These are phyloP conservation scores for Balamuthia mandrillaris DNA, from an alignment of 208 protist genomes.

Conservation along the genomic window DNA sequence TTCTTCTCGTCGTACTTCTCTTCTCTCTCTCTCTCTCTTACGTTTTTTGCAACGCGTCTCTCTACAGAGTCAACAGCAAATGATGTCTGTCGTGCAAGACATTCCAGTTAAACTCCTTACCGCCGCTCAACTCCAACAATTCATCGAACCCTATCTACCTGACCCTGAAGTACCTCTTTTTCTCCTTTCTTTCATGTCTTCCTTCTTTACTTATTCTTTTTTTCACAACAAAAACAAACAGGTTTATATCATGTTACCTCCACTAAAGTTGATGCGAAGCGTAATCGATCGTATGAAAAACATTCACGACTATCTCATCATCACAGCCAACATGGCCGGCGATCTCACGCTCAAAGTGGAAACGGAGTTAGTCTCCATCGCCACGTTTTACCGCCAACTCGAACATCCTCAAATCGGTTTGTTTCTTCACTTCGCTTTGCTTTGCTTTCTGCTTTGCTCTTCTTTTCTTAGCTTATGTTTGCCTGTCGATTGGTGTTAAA, in stretches of 20 bases:
- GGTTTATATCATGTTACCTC: constrained; percentile 49
- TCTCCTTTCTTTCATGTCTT: neutral
- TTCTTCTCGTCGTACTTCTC: neutral
- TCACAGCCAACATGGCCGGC: constrained; percentile 48
- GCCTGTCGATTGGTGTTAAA: neutral
- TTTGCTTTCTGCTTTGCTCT: neutral
- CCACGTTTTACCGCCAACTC: constrained; percentile 49
- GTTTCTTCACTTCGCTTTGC: neutral
- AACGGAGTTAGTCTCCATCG: constrained; percentile 42
- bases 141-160: constrained; percentile 44
- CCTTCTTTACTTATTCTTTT: neutral
- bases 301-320: constrained; percentile 46
- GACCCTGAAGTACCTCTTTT: constrained; percentile 15
- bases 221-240: neutral
- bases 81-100: constrained; percentile 46
- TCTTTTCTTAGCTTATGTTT: neutral
- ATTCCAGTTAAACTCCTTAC: constrained; percentile 49
- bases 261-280: constrained; percentile 45
- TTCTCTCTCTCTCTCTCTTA: neutral
- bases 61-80: neutral
- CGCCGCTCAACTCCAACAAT: constrained; percentile 13
- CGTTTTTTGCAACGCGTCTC: neutral
- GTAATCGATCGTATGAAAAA: constrained; percentile 61
- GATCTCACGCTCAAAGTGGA: constrained; percentile 50
- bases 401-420: constrained; percentile 43